Conservation (phyloP, 805 yeast species). For the Candida argentea region DNA sequence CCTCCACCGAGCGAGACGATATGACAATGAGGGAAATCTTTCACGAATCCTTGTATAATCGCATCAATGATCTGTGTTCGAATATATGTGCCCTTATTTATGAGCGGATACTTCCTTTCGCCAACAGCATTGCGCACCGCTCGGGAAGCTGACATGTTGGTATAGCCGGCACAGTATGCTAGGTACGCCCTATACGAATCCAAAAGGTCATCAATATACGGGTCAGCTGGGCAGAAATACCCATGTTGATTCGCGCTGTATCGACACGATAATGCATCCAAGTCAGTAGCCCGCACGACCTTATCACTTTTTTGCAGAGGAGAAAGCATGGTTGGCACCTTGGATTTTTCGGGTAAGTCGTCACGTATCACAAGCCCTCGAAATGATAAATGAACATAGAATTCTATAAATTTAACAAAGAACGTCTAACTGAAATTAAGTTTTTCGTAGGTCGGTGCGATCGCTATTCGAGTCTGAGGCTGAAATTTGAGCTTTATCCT, state of each 20-base stretch:
- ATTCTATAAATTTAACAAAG: background rate
- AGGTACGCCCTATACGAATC: slow-evolving; percentile 26
- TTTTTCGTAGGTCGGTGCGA: background rate
- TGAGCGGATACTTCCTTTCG: slow-evolving; percentile 47
- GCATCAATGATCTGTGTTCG: slow-evolving; percentile 45
- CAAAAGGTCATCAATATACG: slow-evolving; percentile 22
- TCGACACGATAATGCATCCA: slow-evolving; percentile 63
- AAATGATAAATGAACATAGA: background rate
- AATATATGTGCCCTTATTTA: slow-evolving; percentile 62
- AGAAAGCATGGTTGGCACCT: slow-evolving; percentile 16
- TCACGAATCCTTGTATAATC: slow-evolving; percentile 33
- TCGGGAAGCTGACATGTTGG: slow-evolving; percentile 29
- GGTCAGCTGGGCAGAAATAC: slow-evolving; percentile 36
- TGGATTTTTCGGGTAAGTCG: background rate
- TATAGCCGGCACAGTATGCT: slow-evolving; percentile 29
- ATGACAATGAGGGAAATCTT: slow-evolving; percentile 26
- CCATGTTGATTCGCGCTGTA: slow-evolving; percentile 37
- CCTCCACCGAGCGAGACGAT: slow-evolving; percentile 74
- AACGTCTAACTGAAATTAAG: background rate
- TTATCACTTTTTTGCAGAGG: slow-evolving; percentile 30
- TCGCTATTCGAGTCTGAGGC: background rate
- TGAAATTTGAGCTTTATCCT: background rate
- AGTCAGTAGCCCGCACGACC: slow-evolving; percentile 49
- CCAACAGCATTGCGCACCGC: slow-evolving; percentile 28
- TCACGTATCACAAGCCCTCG: background rate